Evolutionary conservation across 768 basidiomycete species (phyloP).

Genomic region (Sutorius australiensis): DNA sequence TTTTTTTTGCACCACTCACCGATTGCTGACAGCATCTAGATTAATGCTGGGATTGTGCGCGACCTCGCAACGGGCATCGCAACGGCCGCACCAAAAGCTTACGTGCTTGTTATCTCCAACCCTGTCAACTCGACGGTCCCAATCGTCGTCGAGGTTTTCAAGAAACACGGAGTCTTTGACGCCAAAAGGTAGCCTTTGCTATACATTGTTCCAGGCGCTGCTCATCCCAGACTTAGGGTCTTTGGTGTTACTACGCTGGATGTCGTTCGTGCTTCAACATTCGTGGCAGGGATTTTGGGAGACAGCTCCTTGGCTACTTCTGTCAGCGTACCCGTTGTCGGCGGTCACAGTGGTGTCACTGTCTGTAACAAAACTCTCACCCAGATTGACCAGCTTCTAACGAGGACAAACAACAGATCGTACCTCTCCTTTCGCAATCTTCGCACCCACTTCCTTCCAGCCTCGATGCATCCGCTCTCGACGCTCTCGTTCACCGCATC

Average conservation of each 20-base stretch:
- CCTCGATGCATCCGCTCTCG: conserved; percentile 45
- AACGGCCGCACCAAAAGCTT: conserved; percentile 78
- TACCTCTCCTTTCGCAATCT: conserved; percentile 90
- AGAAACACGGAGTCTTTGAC: conserved; percentile 87
- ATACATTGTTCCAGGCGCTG: not conserved
- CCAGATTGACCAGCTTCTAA: conserved; percentile 3
- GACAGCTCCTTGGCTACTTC: conserved; percentile 58
- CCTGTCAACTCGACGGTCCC: conserved; percentile 99
- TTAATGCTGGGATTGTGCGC: conserved; percentile 96
- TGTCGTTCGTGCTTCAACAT: conserved; percentile 96
- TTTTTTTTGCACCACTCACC: not conserved
- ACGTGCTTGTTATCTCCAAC: conserved; percentile 96
- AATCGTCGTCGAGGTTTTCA: conserved; percentile 92
- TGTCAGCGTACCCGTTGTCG: conserved; percentile 84
- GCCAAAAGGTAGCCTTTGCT: conserved; percentile 67
- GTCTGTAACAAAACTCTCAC: conserved; percentile 36
- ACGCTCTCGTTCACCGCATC: conserved; percentile 74
- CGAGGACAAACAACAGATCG: conserved; percentile 51
- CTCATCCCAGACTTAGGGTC: conserved; percentile 46
- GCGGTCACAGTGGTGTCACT: conserved; percentile 92
- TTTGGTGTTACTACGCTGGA: conserved; percentile 99
- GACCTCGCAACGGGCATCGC: conserved; percentile 92
- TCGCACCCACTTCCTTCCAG: conserved; percentile 68
- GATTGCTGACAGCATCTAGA: conserved; percentile 43
- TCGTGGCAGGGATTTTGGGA: conserved; percentile 76